These are phyloP conservation scores for Salvia hispanica DNA, from an alignment of 257 asterid species.

Conservation along the genomic window DNA sequence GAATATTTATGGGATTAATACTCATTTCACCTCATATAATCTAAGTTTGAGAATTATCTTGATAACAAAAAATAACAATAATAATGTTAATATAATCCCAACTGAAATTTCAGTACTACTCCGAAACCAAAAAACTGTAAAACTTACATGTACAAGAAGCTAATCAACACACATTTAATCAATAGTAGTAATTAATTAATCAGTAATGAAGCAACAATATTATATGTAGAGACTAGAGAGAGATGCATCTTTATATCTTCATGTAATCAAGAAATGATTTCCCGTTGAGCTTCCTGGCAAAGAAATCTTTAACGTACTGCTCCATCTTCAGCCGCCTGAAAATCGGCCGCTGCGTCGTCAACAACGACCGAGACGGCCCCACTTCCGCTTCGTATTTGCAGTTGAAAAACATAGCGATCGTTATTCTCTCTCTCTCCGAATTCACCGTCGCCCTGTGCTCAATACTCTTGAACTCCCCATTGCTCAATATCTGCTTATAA, in stretches of 20 bases:
- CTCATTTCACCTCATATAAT: too few species aligned
- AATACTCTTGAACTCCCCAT: constrained; percentile 63
- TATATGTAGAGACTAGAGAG: too few species aligned
- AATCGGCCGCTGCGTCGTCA: constrained; percentile 33
- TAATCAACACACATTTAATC: too few species aligned
- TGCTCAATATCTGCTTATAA: constrained; percentile 55
- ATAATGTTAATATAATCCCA: too few species aligned
- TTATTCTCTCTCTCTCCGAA: constrained; percentile 55
- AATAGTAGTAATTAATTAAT: too few species aligned
- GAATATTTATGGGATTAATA: too few species aligned
- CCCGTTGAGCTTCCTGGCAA: constrained; percentile 55
- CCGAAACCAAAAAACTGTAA: too few species aligned
- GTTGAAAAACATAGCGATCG: constrained; percentile 62
- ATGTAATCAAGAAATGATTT: constrained; percentile 49
- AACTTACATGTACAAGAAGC: too few species aligned
- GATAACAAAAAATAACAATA: too few species aligned
- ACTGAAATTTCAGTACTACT: too few species aligned
- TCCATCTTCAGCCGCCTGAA: constrained; percentile 45
- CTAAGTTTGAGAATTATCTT: too few species aligned
- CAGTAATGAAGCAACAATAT: too few species aligned
- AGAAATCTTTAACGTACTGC: constrained; percentile 51
- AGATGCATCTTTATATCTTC: constrained; percentile 30
- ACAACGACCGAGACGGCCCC: constrained; percentile 52
- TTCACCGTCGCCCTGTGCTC: constrained; percentile 69
- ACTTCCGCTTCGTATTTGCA: constrained; percentile 52